phyloP scores from a whole-genome alignment of 345 rosid genomes.

The Anastatica hierochuntica region DNA sequence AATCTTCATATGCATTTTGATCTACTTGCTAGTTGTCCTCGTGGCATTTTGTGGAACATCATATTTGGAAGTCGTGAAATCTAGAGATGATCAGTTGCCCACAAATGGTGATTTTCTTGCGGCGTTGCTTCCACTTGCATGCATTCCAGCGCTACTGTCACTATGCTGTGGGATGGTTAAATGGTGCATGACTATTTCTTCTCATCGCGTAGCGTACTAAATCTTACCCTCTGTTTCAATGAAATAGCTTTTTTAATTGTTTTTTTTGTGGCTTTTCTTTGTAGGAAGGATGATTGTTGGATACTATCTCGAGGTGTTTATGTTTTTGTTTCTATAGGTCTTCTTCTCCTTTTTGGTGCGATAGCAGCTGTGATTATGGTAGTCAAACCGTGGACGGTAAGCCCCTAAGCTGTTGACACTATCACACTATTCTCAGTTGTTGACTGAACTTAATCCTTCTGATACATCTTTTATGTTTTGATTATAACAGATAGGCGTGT shows the following conservation, averaged over 20 bases:
- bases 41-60: slow-evolving; percentile 91
- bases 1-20: not conserved
- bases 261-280: slow-evolving; percentile 21
- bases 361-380: slow-evolving; percentile 77
- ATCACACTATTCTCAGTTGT: not conserved
- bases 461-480: slow-evolving; percentile 23
- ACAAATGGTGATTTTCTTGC: slow-evolving; percentile 90
- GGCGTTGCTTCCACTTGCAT: slow-evolving; percentile 87
- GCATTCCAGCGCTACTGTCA: slow-evolving; percentile 85
- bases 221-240: not conserved
- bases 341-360: slow-evolving; percentile 90
- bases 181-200: slow-evolving; percentile 49
- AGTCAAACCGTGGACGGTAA: slow-evolving; percentile 82
- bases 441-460: slow-evolving; percentile 14
- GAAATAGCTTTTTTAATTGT: slow-evolving; percentile 7
- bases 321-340: slow-evolving; percentile 74
- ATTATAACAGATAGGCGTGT: slow-evolving; percentile 70
- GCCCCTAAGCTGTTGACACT: slow-evolving; percentile 26
- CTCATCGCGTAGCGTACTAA: slow-evolving; percentile 11
- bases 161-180: slow-evolving; percentile 88
- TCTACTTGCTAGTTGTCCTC: slow-evolving; percentile 65
- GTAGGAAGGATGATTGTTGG: slow-evolving; percentile 98
- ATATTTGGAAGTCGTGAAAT: slow-evolving; percentile 80
- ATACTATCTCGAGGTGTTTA: slow-evolving; percentile 84
- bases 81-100: slow-evolving; percentile 76